Evolutionary conservation across 345 rosid genomes (phyloP), one percentile per base, ranked within the genome.

Genomic region (Melastoma malabathricum): DNA sequence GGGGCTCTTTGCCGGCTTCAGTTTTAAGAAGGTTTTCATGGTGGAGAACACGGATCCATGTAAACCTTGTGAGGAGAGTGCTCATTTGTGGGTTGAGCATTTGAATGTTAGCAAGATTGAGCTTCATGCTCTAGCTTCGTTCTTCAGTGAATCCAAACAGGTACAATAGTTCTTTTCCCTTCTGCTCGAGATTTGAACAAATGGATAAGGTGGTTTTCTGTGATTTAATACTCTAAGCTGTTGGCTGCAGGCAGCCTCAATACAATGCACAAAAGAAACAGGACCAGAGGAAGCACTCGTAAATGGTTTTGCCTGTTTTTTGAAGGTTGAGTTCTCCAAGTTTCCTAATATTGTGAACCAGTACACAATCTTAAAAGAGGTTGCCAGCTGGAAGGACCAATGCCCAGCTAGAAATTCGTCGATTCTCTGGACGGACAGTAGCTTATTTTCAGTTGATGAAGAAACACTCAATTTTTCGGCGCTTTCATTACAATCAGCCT

Each of bases 61-160:
- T 22, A 22, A 22, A 22, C 25, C 25, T 22, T 22, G 25, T 22
- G 25, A 22, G 25, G 25, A 22, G 25, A 22, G 6, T 5, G 38
- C 25, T 5, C 10, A 7, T 31, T 31, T 31, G 4, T 4, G 25
- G 25, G 25, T 22, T 22, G 25, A 1, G 25, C 25, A 22, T 22
- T 22, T 22, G 4, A 22, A 85, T 64, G 72, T 81, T 54, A 81
- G 86, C 73, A 65, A 59, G 68, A 73, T n/a, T n/a, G n/a, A 75
- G 62, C 73, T 81, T 68, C 74, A 67, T 67, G 74, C 64, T 64
- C 65, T 81, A 56, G 81, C 76, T 67, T 71, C 86, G 57, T 55
- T 78, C 39, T 76, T 81, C 70, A 66, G 72, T 48, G 81, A 73
- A 57, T 78, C 84, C 52, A 79, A 81, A 65, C 80, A 86, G 90